A percentile compares a stretch with the other conserved stretches of the same genome.
These are phyloP conservation scores for Psophocarpus tetragonolobus DNA, from an alignment of 306 rosid species.

Conservation along the genomic window DNA sequence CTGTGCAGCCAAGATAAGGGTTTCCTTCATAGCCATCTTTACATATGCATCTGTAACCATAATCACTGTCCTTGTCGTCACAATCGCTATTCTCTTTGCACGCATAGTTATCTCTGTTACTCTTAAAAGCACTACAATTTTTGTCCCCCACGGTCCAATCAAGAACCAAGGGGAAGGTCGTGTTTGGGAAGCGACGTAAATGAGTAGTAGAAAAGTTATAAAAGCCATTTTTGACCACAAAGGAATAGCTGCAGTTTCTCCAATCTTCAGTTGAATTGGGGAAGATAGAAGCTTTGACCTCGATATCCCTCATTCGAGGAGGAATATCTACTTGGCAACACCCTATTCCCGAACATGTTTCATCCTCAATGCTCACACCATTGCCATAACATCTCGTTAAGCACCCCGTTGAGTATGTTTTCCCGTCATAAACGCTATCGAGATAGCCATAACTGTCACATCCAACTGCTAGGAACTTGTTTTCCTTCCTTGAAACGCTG, in stretches of 20 bases:
- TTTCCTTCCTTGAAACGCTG: not conserved
- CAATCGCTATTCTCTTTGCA: not conserved
- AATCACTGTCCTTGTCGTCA: not conserved
- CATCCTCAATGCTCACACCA: not conserved
- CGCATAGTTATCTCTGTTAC: not conserved
- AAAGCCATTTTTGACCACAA: slow-evolving; percentile 15
- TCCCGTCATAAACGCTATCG: not conserved
- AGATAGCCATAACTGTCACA: not conserved
- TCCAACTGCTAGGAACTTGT: not conserved
- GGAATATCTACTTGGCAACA: slow-evolving; percentile 30
- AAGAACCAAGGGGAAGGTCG: slow-evolving; percentile 27
- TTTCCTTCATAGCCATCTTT: not conserved
- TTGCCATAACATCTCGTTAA: not conserved
- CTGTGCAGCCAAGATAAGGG: not conserved
- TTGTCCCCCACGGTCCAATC: slow-evolving; percentile 42
- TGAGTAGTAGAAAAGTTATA: slow-evolving; percentile 5
- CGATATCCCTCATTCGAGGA: not conserved
- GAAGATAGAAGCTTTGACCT: not conserved
- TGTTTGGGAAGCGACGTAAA: accelerated
- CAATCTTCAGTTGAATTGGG: not conserved
- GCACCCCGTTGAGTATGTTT: not conserved
- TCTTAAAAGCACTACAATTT: not conserved
- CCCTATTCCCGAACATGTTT: slow-evolving; percentile 16
- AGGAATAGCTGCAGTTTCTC: slow-evolving; percentile 27
- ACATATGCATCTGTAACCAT: slow-evolving; percentile 22